Percentiles rank a stretch among this genome's conserved stretches.
phyloP scores from a whole-genome alignment of 2,329 filamentous ascomycete species.

The Aspergillus puulaauensis region DNA sequence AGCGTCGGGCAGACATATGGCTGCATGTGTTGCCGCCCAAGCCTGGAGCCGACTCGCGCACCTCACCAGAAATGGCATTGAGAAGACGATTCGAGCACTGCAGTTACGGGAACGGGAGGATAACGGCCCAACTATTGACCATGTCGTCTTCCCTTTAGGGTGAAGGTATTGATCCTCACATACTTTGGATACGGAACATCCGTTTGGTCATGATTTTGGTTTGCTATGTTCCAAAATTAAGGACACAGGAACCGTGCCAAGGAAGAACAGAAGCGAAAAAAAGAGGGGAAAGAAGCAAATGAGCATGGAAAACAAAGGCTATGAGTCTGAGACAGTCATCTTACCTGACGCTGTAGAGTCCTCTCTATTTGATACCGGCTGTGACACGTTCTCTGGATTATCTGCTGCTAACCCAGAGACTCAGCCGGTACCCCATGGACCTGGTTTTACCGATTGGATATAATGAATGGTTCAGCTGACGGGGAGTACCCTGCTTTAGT shows the following conservation, averaged over 20 bases:
- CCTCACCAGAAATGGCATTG: slow-evolving; percentile 4
- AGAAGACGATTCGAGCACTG: neutral
- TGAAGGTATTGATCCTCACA: neutral
- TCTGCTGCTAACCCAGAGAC: neutral
- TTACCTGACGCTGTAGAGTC: neutral
- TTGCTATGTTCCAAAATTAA: neutral
- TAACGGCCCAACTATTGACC: slow-evolving; percentile 9
- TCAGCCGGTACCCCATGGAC: neutral
- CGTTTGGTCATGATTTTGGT: neutral
- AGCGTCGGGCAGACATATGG: slow-evolving; percentile 28
- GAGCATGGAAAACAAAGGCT: neutral
- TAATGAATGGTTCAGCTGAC: neutral
- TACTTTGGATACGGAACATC: neutral
- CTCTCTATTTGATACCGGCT: neutral
- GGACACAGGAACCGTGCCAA: neutral
- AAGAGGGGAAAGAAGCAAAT: neutral
- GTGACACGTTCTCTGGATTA: neutral
- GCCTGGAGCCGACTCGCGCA: slow-evolving; percentile 15
- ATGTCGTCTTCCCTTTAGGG: neutral
- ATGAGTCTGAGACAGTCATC: neutral
- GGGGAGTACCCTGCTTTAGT: neutral
- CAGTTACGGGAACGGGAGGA: neutral
- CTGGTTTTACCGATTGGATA: neutral
- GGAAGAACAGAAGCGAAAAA: neutral
- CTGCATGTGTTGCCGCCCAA: slow-evolving; percentile 29